phyloP scores from a whole-genome alignment of 164 flowering plant genomes.

The Buxus sempervirens region DNA sequence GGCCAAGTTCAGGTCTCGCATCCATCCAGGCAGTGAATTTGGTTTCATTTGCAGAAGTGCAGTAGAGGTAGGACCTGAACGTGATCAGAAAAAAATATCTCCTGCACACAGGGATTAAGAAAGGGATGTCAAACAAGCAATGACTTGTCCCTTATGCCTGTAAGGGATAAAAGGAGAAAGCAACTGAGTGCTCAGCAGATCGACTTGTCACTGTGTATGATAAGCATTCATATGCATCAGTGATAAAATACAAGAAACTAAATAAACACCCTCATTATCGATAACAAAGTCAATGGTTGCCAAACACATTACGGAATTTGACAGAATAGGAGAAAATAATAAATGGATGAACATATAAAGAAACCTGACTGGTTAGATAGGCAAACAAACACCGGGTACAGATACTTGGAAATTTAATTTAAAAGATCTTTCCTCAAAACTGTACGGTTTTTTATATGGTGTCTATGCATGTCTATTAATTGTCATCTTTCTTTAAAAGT shows the following conservation, averaged over 20 bases:
- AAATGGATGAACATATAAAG: not conserved
- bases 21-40: slow-evolving; percentile 73
- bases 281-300: not conserved
- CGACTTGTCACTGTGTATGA: not conserved
- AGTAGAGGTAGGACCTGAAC: slow-evolving; percentile 79
- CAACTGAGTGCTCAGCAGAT: not conserved
- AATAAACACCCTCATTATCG: too few species aligned
- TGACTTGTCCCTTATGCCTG: not conserved
- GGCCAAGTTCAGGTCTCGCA: slow-evolving; percentile 86
- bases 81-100: slow-evolving; percentile 86
- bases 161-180: too few species aligned
- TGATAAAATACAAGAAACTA: too few species aligned
- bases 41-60: slow-evolving; percentile 47
- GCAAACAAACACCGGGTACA: not conserved
- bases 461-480: not conserved
- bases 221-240: not conserved
- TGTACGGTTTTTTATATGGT: not conserved
- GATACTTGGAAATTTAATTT: not conserved
- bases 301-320: not conserved
- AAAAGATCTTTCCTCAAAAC: not conserved
- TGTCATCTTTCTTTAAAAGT: not conserved
- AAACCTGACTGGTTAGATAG: not conserved
- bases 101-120: slow-evolving; percentile 43
- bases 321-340: not conserved
- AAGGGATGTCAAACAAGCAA: not conserved